Percentiles rank a stretch among this genome's conserved stretches.
Conservation (phyloP, 1,284 basidiomycete species). For the Thecaphora frezii region DNA sequence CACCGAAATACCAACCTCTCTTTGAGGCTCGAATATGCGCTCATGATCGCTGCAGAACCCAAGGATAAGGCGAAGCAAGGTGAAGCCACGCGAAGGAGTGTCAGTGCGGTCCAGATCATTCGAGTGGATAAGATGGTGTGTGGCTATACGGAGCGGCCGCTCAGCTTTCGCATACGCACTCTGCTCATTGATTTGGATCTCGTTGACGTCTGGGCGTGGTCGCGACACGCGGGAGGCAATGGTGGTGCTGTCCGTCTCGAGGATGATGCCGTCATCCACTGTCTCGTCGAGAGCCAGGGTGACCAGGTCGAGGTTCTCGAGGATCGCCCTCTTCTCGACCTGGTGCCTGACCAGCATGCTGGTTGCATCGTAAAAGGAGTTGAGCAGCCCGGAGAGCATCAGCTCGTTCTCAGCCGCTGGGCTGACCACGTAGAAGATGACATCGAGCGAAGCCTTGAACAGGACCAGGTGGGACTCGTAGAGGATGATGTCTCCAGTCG, state of each 20-base stretch:
- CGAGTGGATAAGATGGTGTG: conserved; percentile 61
- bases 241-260: conserved; percentile 92
- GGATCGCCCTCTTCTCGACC: conserved; percentile 89
- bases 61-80: not conserved
- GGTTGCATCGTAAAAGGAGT: conserved; percentile 82
- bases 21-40: conserved; percentile 56
- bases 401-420: conserved; percentile 89
- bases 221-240: conserved; percentile 93
- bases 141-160: not conserved
- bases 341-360: conserved; percentile 77
- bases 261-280: conserved; percentile 94
- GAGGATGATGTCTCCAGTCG: conserved; percentile 77
- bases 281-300: conserved; percentile 93
- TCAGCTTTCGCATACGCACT: conserved; percentile 28
- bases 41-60: conserved; percentile 56
- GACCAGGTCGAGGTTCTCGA: conserved; percentile 93
- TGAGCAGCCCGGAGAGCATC: conserved; percentile 84
- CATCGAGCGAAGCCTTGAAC: conserved; percentile 90
- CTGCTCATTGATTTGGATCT: conserved; percentile 99
- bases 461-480: conserved; percentile 88
- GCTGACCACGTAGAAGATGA: conserved; percentile 91
- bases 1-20: conserved; percentile 18
- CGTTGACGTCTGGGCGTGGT: conserved; percentile 86
- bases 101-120: not conserved
- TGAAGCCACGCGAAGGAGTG: not conserved